phyloP scores from a whole-genome alignment of 2,329 filamentous ascomycete genomes.

The Alternaria longipes region DNA sequence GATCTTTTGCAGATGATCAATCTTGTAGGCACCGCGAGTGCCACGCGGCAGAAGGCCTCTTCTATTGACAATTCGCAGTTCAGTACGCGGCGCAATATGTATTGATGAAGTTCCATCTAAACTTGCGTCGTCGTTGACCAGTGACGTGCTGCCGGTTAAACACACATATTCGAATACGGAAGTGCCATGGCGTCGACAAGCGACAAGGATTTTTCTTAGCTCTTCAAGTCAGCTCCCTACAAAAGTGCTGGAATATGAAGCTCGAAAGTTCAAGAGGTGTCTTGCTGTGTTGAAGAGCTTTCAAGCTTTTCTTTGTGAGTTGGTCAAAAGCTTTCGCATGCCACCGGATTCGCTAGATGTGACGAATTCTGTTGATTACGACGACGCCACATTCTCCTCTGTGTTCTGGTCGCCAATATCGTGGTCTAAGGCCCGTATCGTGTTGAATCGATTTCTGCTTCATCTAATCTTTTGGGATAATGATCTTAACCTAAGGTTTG shows the following conservation, averaged over 20 bases:
- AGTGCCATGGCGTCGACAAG: not conserved
- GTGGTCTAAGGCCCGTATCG: not conserved
- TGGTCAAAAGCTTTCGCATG: not conserved
- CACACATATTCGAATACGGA: not conserved
- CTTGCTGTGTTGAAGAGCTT: not conserved
- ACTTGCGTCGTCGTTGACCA: slow-evolving; percentile 12
- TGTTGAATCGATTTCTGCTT: not conserved
- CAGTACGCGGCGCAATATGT: slow-evolving; percentile 24
- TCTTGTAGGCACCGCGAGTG: not conserved
- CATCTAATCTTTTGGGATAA: not conserved
- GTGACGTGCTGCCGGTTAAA: slow-evolving; percentile 20
- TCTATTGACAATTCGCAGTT: slow-evolving; percentile 2
- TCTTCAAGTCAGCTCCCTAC: not conserved
- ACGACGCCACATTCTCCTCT: not conserved
- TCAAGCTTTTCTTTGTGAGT: not conserved
- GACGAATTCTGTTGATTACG: not conserved
- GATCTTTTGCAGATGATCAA: slow-evolving; percentile 2
- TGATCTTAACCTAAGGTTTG: not conserved
- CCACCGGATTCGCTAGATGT: not conserved
- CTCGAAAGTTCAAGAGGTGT: not conserved
- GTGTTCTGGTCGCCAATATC: not conserved
- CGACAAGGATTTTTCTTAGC: not conserved
- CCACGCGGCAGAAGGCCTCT: slow-evolving; percentile 14
- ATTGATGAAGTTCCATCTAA: slow-evolving; percentile 21
- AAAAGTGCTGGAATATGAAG: not conserved